Conservation (phyloP, 768 basidiomycete species). For the Hemileccinum impolitum region DNA sequence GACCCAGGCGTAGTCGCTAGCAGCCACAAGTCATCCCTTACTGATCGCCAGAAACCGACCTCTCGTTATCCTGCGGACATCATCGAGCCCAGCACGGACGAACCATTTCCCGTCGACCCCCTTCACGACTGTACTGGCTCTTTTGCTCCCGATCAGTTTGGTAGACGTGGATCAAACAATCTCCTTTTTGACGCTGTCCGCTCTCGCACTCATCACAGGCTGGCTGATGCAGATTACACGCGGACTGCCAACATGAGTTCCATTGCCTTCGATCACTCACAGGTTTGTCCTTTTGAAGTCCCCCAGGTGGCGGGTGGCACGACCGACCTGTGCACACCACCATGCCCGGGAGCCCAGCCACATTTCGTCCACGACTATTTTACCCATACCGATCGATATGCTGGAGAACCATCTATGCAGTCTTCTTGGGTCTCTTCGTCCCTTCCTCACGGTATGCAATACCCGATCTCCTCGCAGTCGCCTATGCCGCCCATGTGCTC, state of each 20-base stretch:
- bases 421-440: slow-evolving; percentile 27
- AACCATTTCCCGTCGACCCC: slow-evolving; percentile 13
- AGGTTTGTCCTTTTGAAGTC: slow-evolving; percentile 18
- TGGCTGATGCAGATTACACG: slow-evolving; percentile 19
- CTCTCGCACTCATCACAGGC: slow-evolving; percentile 24
- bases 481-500: slow-evolving; percentile 27
- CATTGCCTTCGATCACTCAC: slow-evolving; percentile 21
- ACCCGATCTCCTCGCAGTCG: slow-evolving; percentile 27
- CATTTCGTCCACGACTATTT: slow-evolving; percentile 25
- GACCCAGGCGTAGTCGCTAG: slow-evolving; percentile 10
- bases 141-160: slow-evolving; percentile 21
- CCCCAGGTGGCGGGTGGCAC: slow-evolving; percentile 21
- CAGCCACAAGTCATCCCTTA: slow-evolving; percentile 8
- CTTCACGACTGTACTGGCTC: slow-evolving; percentile 11
- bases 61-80: slow-evolving; percentile 16
- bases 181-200: slow-evolving; percentile 38
- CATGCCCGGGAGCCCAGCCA: slow-evolving; percentile 23
- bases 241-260: slow-evolving; percentile 21
- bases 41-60: slow-evolving; percentile 19
- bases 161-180: slow-evolving; percentile 36
- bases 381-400: slow-evolving; percentile 22
- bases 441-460: slow-evolving; percentile 27
- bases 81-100: slow-evolving; percentile 13
- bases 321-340: slow-evolving; percentile 23
- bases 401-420: slow-evolving; percentile 20